Conservation (phyloP, 352 stramenopile species). For the Globisporangium splendens region DNA sequence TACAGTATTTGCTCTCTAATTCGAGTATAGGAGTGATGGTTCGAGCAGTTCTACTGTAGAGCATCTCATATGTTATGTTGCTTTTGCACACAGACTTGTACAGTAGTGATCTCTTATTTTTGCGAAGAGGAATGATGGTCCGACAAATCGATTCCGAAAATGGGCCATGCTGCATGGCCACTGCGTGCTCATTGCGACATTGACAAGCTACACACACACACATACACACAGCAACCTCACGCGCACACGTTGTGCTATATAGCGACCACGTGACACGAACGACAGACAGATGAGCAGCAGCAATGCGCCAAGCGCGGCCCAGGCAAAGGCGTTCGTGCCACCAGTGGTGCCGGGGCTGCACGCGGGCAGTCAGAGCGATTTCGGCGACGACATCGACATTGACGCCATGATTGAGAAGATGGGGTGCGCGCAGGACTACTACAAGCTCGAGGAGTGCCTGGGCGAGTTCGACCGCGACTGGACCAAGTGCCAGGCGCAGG, state of each 20-base stretch:
- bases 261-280: neutral
- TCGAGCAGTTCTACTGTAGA: too few relatives aligned
- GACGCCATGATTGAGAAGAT: conserved; percentile 86
- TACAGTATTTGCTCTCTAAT: too few relatives aligned
- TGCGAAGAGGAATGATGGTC: too few relatives aligned
- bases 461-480: conserved; percentile 80
- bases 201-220: conserved; percentile 4
- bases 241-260: neutral
- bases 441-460: conserved; percentile 83
- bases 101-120: too few relatives aligned
- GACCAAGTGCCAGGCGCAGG: conserved; percentile 81
- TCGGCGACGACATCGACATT: conserved; percentile 72
- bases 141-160: too few relatives aligned
- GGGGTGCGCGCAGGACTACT: conserved; percentile 80
- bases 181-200: conserved; percentile 9
- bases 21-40: too few relatives aligned
- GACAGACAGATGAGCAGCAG: neutral
- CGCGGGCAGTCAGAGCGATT: conserved; percentile 79
- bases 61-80: too few relatives aligned
- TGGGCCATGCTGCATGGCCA: too few relatives aligned
- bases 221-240: too few relatives aligned
- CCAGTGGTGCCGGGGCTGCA: conserved; percentile 59
- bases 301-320: neutral
- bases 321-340: conserved; percentile 7
- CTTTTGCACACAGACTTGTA: too few relatives aligned